Conservation (phyloP, 768 basidiomycete genomes). For the Russula foetens region DNA sequence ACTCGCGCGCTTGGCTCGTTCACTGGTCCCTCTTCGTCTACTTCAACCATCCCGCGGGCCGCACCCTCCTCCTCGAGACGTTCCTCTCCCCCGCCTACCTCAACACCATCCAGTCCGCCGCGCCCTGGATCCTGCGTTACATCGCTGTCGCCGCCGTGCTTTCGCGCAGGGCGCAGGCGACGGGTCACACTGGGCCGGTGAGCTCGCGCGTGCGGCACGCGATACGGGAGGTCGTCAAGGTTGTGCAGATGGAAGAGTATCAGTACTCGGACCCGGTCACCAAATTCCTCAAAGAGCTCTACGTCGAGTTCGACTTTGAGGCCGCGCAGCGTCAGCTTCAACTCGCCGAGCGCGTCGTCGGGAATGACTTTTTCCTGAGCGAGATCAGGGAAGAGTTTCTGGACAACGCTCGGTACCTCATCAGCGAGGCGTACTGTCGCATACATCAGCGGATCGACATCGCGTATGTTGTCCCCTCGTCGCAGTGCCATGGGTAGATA, state of each 20-base stretch:
- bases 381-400: constrained; percentile 91
- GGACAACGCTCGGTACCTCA: constrained; percentile 92
- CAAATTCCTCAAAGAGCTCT: constrained; percentile 86
- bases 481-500: neutral
- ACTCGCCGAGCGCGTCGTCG: constrained; percentile 73
- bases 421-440: constrained; percentile 96
- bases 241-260: constrained; percentile 92
- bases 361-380: constrained; percentile 89
- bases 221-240: constrained; percentile 85
- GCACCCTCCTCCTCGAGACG: constrained; percentile 87
- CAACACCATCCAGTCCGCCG: constrained; percentile 96
- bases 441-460: constrained; percentile 94
- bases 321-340: constrained; percentile 80
- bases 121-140: constrained; percentile 92
- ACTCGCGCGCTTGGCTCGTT: constrained; percentile 91
- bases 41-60: constrained; percentile 91
- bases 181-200: constrained; percentile 31
- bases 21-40: constrained; percentile 99
- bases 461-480: constrained; percentile 37
- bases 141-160: constrained; percentile 89
- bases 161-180: constrained; percentile 65
- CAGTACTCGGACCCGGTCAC: constrained; percentile 95
- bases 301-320: constrained; percentile 94
- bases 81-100: constrained; percentile 96
- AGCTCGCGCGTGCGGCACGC: constrained; percentile 79